Conservation (phyloP, 2,329 filamentous ascomycete species). For the Xylaria sp. region DNA sequence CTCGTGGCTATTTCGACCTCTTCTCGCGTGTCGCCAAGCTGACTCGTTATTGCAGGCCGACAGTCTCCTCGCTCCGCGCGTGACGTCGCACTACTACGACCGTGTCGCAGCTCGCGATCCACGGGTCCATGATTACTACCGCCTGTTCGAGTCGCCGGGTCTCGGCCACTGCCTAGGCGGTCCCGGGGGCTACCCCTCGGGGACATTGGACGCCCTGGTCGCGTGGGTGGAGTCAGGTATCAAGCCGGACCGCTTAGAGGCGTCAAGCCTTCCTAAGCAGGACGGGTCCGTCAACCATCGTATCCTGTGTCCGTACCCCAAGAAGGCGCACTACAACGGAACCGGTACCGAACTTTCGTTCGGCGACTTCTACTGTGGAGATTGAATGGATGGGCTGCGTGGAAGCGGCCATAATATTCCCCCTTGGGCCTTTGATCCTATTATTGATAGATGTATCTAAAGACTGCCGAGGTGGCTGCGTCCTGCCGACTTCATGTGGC, state of each 20-base stretch:
- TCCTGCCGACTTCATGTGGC: too few relatives aligned
- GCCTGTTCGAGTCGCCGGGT: constrained; percentile 19
- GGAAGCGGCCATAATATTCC: too few relatives aligned
- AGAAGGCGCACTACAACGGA: constrained; percentile 8
- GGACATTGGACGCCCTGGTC: constrained; percentile 15
- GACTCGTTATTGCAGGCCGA: constrained; percentile 2
- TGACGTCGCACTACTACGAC: constrained; percentile 10
- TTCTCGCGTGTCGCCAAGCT: background rate
- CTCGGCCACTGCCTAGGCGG: constrained; percentile 15
- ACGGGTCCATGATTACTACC: constrained; percentile 15
- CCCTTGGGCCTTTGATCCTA: too few relatives aligned
- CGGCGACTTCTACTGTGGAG: constrained; percentile 6
- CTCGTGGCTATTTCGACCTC: background rate
- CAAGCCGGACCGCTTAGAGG: constrained; percentile 8
- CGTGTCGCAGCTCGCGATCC: constrained; percentile 6
- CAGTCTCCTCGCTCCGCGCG: constrained; percentile 7
- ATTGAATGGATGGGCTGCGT: constrained; percentile 1
- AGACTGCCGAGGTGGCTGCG: too few relatives aligned
- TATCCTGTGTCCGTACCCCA: constrained; percentile 16
- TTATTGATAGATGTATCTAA: too few relatives aligned
- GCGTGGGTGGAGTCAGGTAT: constrained; percentile 17
- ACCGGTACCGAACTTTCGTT: background rate
- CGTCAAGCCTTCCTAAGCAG: background rate
- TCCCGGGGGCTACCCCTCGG: constrained; percentile 14
- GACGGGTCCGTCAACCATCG: constrained; percentile 4